Conservation (phyloP, 768 basidiomycete genomes). For the Suillus sp. region DNA sequence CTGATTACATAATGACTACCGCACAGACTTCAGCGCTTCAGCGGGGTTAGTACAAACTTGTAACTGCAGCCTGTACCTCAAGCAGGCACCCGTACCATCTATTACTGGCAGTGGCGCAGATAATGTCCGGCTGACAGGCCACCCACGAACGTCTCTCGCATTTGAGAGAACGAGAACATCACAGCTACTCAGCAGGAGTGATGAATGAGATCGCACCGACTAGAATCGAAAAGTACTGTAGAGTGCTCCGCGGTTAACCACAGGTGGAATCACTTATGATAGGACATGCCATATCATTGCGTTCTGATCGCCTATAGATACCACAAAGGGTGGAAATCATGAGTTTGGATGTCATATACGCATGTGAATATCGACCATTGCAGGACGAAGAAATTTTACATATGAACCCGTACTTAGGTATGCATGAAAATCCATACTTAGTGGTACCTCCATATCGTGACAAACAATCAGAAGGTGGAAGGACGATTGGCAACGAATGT, state of each 20-base stretch:
- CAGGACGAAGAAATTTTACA: constrained; percentile 8
- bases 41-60: not conserved
- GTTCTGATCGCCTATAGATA: not conserved
- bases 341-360: constrained; percentile 7
- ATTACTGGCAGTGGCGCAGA: not conserved
- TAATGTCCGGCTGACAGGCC: not conserved
- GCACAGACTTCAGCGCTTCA: no score
- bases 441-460: not conserved
- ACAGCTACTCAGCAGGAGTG: not conserved
- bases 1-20: no score
- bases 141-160: not conserved
- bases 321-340: not conserved
- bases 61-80: not conserved
- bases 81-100: not conserved
- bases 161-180: not conserved
- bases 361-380: constrained; percentile 10
- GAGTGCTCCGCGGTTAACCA: not conserved
- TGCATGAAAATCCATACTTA: constrained; percentile 3
- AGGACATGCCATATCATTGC: not conserved
- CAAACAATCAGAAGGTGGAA: constrained; percentile 56
- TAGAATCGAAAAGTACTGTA: not conserved
- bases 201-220: not conserved
- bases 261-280: not conserved
- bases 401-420: constrained; percentile 6
- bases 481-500: constrained; percentile 83